phyloP scores from a whole-genome alignment of 371 early-diverging fungal species.

The Rhizopus stolonifer region DNA sequence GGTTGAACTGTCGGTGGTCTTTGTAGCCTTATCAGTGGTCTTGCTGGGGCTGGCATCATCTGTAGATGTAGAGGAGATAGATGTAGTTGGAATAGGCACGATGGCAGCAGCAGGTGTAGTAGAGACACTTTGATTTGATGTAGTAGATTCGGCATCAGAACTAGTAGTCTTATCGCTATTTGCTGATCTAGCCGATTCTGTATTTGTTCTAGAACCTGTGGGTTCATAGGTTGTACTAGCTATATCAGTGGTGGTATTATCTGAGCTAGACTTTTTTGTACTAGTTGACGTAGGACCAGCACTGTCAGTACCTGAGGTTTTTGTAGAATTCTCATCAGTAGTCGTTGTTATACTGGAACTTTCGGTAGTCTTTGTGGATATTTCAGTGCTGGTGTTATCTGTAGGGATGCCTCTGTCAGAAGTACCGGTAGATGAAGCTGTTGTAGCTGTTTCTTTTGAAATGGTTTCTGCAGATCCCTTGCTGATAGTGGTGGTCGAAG shows the following conservation, averaged over 20 bases:
- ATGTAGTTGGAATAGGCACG: background rate
- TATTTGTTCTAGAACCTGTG: background rate
- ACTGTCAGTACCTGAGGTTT: background rate
- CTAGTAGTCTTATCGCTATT: too few relatives aligned
- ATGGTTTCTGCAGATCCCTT: background rate
- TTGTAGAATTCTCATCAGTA: constrained; percentile 9
- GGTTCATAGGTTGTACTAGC: background rate
- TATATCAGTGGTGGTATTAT: background rate
- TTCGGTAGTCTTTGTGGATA: background rate
- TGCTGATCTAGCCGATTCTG: background rate
- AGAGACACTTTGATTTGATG: background rate
- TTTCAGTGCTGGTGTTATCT: too few relatives aligned
- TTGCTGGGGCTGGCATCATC: too few relatives aligned
- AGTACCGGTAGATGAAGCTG: background rate
- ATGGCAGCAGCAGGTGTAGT: background rate
- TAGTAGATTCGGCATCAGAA: background rate
- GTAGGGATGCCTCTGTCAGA: background rate
- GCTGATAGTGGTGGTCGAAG: background rate
- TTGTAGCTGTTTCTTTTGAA: background rate
- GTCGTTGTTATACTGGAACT: background rate
- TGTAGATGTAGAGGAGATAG: background rate
- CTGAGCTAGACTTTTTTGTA: background rate
- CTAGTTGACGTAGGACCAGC: background rate
- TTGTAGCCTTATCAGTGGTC: too few relatives aligned
- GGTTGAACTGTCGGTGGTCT: too few relatives aligned